Evolutionary conservation across 164 flowering plant genomes (phyloP), one percentile per base, ranked within the genome.

Genomic region (Aristolochia fimbriata): DNA sequence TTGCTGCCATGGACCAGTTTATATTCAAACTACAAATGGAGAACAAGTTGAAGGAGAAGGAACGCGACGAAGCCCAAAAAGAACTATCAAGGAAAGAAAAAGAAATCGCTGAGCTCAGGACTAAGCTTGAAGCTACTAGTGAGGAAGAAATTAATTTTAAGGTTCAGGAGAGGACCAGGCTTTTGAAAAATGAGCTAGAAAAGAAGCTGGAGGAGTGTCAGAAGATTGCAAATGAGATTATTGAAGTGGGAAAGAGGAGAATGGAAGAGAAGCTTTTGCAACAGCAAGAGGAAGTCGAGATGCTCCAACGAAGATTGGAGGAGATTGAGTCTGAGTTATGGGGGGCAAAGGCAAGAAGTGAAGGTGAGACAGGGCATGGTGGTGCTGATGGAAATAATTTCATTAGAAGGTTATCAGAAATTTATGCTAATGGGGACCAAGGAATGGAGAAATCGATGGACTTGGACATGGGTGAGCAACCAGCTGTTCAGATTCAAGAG

Each of bases 401-500:
- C 62, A 83, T 83, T 13, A 83, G 68, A 70, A 77, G 83, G 70
- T 62, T 93, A 47, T 6, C 79, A 67, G 88, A 81, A 47, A 67
- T 71, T 6, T 86, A 74, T 75, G 70, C 71, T 25, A 76, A 77
- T 56, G 96, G 78, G 17, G 97, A 81, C 41, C 76, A 78, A 24
- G 93, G 86, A 19, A 93, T 93, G 99, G 93, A 81, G 41, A 86
- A 82, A 65, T 90, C 99, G 0, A 83, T 90, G 88, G 99, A 93
- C 47, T 55, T 93, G 68, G 99, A 90, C 67, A 77, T 72, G 76
- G 88, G 77, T 20, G 90, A 89, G 57, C 82, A 79, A n/a, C n/a
- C n/a, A n/a, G n/a, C n/a, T n/a, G n/a, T n/a, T n/a, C n/a, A n/a
- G n/a, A n/a, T n/a, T n/a, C n/a, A n/a, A 22, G 89, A 77, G 11